Conservation (phyloP, 140 eudicot species). For the Ambrosia hybrid region DNA sequence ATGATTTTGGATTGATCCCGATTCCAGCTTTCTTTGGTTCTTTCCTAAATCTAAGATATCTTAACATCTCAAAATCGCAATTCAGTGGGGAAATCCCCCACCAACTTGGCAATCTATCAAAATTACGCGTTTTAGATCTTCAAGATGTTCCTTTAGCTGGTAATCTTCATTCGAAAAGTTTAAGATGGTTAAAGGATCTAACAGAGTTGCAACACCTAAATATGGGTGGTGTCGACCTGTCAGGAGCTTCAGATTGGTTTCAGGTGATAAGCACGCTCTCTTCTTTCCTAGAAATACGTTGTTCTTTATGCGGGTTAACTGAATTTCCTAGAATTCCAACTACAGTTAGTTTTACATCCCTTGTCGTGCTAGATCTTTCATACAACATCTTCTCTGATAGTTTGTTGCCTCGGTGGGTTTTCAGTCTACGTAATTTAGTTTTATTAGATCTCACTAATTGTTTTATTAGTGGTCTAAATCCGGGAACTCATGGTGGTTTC, state of each 20-base stretch:
- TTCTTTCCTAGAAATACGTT: conserved; percentile 14
- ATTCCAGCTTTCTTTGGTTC: conserved; percentile 32
- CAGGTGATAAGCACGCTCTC: conserved; percentile 25
- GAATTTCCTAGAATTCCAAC: not conserved
- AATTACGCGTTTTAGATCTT: conserved; percentile 12
- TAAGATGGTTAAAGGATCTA: too few species aligned
- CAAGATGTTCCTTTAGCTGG: not conserved
- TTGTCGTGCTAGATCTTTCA: conserved; percentile 26
- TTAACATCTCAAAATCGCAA: conserved; percentile 22
- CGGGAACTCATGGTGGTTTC: too few species aligned
- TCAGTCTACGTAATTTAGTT: conserved; percentile 7
- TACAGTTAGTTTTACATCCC: conserved; percentile 23
- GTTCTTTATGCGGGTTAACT: not conserved
- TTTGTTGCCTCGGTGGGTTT: conserved; percentile 34
- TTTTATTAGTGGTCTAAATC: too few species aligned
- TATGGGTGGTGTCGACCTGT: conserved; percentile 19
- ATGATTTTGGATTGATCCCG: not conserved
- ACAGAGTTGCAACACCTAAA: conserved; percentile 23
- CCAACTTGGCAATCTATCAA: conserved; percentile 26
- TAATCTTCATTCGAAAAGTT: conserved; percentile 2
- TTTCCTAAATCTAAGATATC: conserved; percentile 21
- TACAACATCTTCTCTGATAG: not conserved
- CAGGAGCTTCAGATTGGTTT: conserved; percentile 26
- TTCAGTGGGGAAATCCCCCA: too few species aligned
- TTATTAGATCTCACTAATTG: conserved; percentile 27